Base-by-base conservation (phyloP, 2,329 filamentous ascomycete species). In the Monosporascus ibericus region DNA sequence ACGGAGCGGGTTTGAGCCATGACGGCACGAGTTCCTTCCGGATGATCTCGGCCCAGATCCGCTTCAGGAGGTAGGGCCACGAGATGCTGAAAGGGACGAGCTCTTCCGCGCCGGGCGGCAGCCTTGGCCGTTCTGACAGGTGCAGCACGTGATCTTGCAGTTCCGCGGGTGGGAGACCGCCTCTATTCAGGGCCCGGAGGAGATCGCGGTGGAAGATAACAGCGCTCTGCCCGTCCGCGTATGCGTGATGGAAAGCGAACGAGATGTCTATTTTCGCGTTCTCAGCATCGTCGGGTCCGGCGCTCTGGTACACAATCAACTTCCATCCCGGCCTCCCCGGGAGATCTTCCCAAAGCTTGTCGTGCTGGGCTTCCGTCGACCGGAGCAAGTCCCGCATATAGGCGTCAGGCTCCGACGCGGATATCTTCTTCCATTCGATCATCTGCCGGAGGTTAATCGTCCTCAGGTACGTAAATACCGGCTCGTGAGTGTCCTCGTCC, bases 171-270 rank as follows among this genome's bases (percentile, higher is more conserved):
- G 24, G 44, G 20, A 1, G 42, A 22, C 47, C 38, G 11, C 53
- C 40, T 14, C 25, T 49, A 52, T 70, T 72, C 2, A 82, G 65
- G 4, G 76, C 71, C 3, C 64, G 58, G 4, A 77, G 68, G 0
- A 84, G 64, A 2, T 69, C 65, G 30, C 70, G 63, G 55, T 84
- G 80, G 56, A 84, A 81, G 2, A 71, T 59, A 27, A 67, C 65
- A 0, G 73, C 75, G 56, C 75, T 74, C 14, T 72, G 67, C 1
- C 81, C 81, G 56, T 84, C 81, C 24, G 72, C 70, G 18, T 83
- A 66, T 0, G 72, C 69, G 57, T 84, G 80, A 55, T 84, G 80
- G 36, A 69, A 78, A 5, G 71, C 68, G 56, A 82, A 79, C 6
- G 74, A 56, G 14, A 79, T 54, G 48, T 80, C 72, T 36, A 73